These are phyloP conservation scores for Lizanozyma gosingica DNA, from an alignment of 1,139 yeast species.

Conservation along the genomic window DNA sequence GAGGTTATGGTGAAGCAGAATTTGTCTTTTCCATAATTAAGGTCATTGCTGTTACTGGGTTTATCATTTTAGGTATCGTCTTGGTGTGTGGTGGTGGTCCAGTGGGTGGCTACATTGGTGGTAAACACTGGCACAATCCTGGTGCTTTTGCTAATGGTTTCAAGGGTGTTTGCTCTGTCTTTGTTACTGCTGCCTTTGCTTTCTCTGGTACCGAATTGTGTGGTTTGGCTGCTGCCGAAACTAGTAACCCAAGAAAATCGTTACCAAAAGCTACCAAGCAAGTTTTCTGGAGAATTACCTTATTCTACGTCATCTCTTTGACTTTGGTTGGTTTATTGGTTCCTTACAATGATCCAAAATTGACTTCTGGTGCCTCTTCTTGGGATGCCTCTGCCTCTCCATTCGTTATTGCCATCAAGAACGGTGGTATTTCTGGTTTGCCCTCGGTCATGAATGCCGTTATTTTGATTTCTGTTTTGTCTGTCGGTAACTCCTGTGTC, in stretches of 20 bases:
- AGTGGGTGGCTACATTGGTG: conserved; percentile 34
- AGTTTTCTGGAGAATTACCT: conserved; percentile 61
- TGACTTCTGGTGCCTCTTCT: conserved; percentile 37
- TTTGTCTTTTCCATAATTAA: conserved; percentile 29
- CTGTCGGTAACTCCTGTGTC: conserved; percentile 49
- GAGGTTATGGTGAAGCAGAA: conserved; percentile 36
- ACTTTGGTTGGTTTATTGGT: conserved; percentile 58
- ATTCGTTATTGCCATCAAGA: conserved; percentile 51
- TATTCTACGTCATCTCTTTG: conserved; percentile 55
- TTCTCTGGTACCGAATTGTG: conserved; percentile 38
- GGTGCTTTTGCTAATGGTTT: conserved; percentile 40
- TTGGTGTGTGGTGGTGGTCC: conserved; percentile 36
- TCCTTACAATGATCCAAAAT: conserved; percentile 46
- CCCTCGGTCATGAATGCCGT: conserved; percentile 70
- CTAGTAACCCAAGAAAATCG: conserved; percentile 38
- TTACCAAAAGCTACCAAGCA: conserved; percentile 65
- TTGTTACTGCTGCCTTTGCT: conserved; percentile 49
- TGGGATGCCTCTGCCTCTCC: conserved; percentile 62
- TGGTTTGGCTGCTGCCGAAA: conserved; percentile 21
- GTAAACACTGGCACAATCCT: conserved; percentile 29
- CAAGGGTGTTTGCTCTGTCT: conserved; percentile 46
- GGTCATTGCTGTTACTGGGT: conserved; percentile 31
- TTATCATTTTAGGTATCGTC: conserved; percentile 31
- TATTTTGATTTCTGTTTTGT: conserved; percentile 54
- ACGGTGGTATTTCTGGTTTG: conserved; percentile 49